Percentiles rank a stretch among this genome's conserved stretches.
Conservation (phyloP, 1,284 basidiomycete species). For the Gomphus sp. region DNA sequence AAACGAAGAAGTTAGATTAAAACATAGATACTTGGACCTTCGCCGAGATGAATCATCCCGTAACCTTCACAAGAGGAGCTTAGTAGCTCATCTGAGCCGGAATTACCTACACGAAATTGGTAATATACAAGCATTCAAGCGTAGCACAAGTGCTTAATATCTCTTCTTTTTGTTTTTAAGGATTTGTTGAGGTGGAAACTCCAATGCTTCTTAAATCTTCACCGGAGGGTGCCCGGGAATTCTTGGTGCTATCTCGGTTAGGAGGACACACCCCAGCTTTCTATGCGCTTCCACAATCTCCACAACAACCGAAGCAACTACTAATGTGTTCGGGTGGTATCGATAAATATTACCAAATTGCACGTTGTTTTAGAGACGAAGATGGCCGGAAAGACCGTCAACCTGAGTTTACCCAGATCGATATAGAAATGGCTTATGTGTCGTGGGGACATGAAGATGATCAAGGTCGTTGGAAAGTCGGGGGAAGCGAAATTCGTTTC, state of each 20-base stretch:
- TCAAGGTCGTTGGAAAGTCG: conserved; percentile 65
- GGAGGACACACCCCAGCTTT: conserved; percentile 33
- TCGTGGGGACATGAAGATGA: conserved; percentile 48
- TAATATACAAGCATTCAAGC: conserved; percentile 21
- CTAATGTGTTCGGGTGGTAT: conserved; percentile 87
- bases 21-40: conserved; percentile 84
- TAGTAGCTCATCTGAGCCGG: conserved; percentile 72
- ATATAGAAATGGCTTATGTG: conserved; percentile 94
- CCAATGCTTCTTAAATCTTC: conserved; percentile 89
- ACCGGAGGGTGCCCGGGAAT: conserved; percentile 92
- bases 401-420: conserved; percentile 95
- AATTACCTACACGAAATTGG: conserved; percentile 68
- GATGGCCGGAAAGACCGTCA: conserved; percentile 91
- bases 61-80: conserved; percentile 75
- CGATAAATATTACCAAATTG: conserved; percentile 88
- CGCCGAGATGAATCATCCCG: conserved; percentile 62
- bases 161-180: conserved; percentile 28
- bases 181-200: conserved; percentile 89
- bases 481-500: conserved; percentile 69
- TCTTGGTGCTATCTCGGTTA: conserved; percentile 82
- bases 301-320: conserved; percentile 93
- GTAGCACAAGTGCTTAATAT: conserved; percentile 7
- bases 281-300: conserved; percentile 90
- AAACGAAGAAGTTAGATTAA: conserved; percentile 78
- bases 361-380: conserved; percentile 92